Evolutionary conservation across 2,329 filamentous ascomycete genomes (phyloP), one percentile per base, ranked within the genome.

Genomic region (Sarocladiaceae sp.): DNA sequence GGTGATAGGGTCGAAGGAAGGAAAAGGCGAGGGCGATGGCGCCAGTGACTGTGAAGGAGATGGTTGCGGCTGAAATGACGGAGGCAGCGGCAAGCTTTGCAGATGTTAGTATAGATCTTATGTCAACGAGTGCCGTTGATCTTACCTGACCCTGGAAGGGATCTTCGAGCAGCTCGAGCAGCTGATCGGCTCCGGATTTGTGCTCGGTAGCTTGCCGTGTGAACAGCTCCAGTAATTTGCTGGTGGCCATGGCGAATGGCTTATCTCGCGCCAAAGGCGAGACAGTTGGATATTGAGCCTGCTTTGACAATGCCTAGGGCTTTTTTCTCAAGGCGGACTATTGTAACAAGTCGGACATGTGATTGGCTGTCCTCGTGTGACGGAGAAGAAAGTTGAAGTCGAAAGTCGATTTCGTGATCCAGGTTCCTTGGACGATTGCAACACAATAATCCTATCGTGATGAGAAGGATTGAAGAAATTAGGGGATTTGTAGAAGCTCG

Each of bases 1-100:
- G 87, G 69, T 97, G 93, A 69, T 92, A 91, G 4, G 94, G 94
- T 55, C 94, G 88, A 52, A 97, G 77, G 61, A 97, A 75, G 56
- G 90, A 96, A 77, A 97, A 99, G 58, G 84, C 71, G 54, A 96
- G 66, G 56, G 90, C 85, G 60, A 96, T 85, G 59, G 84, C 76
- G 56, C 80, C 63, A 8, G 90, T 90, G 63, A 94, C 75, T 52
- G 83, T 87, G 40, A 97, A 65, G 3, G 93, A 96, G 20, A 88
- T 90, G 57, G 77, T 88, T 40, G 97, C 73, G 47, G 92, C 90
- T 54, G 89, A 87, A 70, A 86, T 84, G 55, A 97, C 78, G 39
- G 91, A 87, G 25, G 60, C 60, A 39, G 56, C 56, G 42, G 56
- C 54, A 35, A 69, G 65, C 66, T 69, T 50, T 18, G 4, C 28